Base-by-base conservation (phyloP, 2,329 filamentous ascomycete genomes). In the Hortaea sp. region DNA sequence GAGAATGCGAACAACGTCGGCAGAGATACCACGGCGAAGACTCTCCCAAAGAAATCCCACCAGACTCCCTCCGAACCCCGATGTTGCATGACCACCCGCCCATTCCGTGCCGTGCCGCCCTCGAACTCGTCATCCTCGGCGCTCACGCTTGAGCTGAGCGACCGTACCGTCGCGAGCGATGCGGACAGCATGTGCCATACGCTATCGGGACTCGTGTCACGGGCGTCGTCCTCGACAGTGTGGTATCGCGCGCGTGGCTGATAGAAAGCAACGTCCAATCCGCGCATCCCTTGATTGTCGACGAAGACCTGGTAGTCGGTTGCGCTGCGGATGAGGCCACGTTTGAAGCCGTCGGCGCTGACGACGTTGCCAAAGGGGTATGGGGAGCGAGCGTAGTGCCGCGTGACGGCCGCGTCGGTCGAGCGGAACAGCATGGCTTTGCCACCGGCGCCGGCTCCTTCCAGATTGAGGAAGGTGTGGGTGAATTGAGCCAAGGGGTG, bases 161-260 rank as follows among this genome's bases (percentile, higher is more conserved):
- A 74, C 57, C 82, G 74, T 20, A 86, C 79, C 0, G 89, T 92
- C 5, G 81, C 78, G 27, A 95, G 68, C 5, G 88, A 81, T 10
- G 82, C 82, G 34, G 87, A 94, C 34, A 98, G 73, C 92, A 98
- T 97, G 64, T 97, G 89, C 89, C 89, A 97, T 13, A 97, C 66
- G 3, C 78, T 81, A 43, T 76, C 70, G 9, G 66, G 57, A n/a
- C 80, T 84, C 0, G 88, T 84, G 65, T 95, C 88, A 35, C 78
- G 79, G 2, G 82, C 74, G 61, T 94, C 87, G 62, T 98, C 92
- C 60, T 95, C 81, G 50, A 87, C 77, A 0, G 90, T 97, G 62
- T 98, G 92, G 59, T 98, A 98, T 47, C 86, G 75, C 13, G 88
- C 78, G 44, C 92, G 77, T 1, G 90, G 90, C 53, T 82, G 79